Conservation (phyloP, 192 early-diverging fungal species). For the Podila epigama region DNA sequence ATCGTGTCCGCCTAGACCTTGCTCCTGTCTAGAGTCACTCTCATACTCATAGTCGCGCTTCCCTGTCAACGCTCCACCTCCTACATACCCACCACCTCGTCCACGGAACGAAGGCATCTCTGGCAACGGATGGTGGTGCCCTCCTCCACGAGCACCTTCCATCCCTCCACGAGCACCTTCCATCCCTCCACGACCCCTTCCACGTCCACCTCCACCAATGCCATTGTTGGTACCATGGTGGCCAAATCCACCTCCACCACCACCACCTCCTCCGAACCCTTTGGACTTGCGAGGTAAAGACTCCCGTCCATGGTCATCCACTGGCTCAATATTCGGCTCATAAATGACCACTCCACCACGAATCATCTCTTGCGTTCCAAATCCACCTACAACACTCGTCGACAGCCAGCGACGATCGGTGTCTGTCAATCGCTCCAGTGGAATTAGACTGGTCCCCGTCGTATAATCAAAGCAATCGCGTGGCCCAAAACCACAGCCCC, state of each 20-base stretch:
- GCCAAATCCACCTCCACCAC: constrained; percentile 7
- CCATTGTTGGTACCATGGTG: background rate
- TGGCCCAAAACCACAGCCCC: constrained; percentile 56
- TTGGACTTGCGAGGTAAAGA: constrained; percentile 21
- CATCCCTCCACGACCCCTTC: constrained; percentile 11
- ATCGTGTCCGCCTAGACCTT: too few species aligned
- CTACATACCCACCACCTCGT: background rate
- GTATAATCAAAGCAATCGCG: constrained; percentile 54
- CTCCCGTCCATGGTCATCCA: constrained; percentile 28
- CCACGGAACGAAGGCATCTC: background rate
- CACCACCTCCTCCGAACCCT: constrained; percentile 1
- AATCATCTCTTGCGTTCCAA: constrained; percentile 34
- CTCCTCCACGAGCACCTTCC: background rate
- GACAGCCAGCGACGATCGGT: constrained; percentile 50
- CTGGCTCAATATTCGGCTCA: constrained; percentile 51
- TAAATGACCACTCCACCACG: constrained; percentile 49
- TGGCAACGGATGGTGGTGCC: background rate
- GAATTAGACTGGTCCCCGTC: constrained; percentile 46
- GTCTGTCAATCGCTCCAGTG: constrained; percentile 47
- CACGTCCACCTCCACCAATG: constrained; percentile 10
- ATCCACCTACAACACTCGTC: constrained; percentile 47
- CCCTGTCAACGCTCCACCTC: background rate
- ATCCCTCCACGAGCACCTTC: background rate
- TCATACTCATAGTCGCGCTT: background rate
- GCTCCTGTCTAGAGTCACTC: too few species aligned